Evolutionary conservation across 176 grass and related monocot species (phyloP).

Genomic region (Aechmea fasciata): DNA sequence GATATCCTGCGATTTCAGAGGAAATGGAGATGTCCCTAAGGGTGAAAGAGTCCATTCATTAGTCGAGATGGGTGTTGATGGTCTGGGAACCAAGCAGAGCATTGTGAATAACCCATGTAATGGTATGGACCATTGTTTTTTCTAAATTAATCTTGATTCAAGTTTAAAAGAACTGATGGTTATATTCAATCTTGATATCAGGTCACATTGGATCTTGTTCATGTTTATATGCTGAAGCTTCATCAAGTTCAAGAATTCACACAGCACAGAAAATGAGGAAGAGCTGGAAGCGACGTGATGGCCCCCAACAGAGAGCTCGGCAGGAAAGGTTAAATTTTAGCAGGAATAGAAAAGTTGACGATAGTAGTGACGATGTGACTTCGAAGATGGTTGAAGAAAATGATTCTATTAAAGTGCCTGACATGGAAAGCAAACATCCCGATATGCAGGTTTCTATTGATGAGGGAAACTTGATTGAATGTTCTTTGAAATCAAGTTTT

Average conservation of each 20-base stretch:
- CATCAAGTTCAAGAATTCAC: conserved; percentile 49
- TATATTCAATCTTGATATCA: conserved; percentile 11
- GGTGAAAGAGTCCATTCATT: conserved; percentile 30
- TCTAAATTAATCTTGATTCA: background rate
- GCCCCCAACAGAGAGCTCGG: conserved; percentile 66
- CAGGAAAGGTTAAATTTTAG: conserved; percentile 73
- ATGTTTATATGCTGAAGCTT: conserved; percentile 26
- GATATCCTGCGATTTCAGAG: conserved; percentile 81
- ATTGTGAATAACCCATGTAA: conserved; percentile 17
- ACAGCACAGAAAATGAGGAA: conserved; percentile 48
- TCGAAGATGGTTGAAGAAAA: conserved; percentile 72
- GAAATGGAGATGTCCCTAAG: conserved; percentile 40
- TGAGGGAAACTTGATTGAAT: conserved; percentile 28
- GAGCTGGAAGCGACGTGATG: conserved; percentile 64
- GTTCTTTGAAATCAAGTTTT: conserved; percentile 36
- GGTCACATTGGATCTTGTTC: conserved; percentile 9
- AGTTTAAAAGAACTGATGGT: background rate
- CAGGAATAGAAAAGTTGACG: conserved; percentile 55
- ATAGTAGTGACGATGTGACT: conserved; percentile 62
- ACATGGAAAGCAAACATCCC: conserved; percentile 31
- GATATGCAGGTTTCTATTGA: conserved; percentile 23
- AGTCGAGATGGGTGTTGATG: conserved; percentile 9
- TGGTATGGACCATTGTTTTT: background rate
- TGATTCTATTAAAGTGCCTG: conserved; percentile 27
- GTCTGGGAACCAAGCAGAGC: conserved; percentile 18